Conservation (phyloP, 1,139 yeast genomes). For the Keqinozyma sinolaborantium region DNA sequence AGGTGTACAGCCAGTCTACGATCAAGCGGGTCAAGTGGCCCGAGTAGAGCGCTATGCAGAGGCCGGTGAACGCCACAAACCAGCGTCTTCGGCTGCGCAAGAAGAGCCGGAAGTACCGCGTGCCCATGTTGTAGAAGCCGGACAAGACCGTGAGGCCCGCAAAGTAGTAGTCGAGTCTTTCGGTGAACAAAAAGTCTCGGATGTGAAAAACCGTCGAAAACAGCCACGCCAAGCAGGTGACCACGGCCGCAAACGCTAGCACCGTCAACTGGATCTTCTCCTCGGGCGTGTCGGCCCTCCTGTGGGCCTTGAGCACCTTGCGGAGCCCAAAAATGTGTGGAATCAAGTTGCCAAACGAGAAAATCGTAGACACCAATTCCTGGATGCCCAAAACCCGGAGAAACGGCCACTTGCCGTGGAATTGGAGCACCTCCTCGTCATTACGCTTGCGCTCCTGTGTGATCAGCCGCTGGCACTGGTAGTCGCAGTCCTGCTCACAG, state of each 20-base stretch:
- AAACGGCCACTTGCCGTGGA: constrained; percentile 98
- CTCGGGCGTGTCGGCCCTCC: constrained; percentile 6
- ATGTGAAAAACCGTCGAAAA: constrained; percentile 83
- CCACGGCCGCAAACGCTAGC: constrained; percentile 34
- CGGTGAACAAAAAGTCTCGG: constrained; percentile 79
- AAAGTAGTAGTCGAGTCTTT: constrained; percentile 83
- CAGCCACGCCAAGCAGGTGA: constrained; percentile 86
- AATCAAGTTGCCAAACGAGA: constrained; percentile 73
- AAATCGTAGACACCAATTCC: constrained; percentile 77
- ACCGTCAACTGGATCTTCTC: constrained; percentile 33
- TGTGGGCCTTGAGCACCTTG: constrained; percentile 23
- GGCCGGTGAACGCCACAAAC: constrained; percentile 24
- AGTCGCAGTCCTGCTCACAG: constrained; percentile 83
- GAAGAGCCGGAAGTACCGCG: constrained; percentile 42
- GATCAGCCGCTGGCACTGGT: constrained; percentile 78
- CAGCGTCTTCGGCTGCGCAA: constrained; percentile 13
- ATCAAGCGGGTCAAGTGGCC: constrained; percentile 67
- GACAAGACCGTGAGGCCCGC: constrained; percentile 85
- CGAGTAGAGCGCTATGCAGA: constrained; percentile 49
- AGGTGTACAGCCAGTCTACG: constrained; percentile 83
- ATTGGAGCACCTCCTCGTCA: constrained; percentile 61
- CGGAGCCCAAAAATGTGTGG: constrained; percentile 67
- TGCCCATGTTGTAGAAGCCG: constrained; percentile 67
- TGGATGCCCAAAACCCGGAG: constrained; percentile 70
- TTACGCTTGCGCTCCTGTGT: constrained; percentile 49